These are phyloP conservation scores for Trebouxiophyceae sp. DNA, from an alignment of 163 green algal species.

Conservation along the genomic window DNA sequence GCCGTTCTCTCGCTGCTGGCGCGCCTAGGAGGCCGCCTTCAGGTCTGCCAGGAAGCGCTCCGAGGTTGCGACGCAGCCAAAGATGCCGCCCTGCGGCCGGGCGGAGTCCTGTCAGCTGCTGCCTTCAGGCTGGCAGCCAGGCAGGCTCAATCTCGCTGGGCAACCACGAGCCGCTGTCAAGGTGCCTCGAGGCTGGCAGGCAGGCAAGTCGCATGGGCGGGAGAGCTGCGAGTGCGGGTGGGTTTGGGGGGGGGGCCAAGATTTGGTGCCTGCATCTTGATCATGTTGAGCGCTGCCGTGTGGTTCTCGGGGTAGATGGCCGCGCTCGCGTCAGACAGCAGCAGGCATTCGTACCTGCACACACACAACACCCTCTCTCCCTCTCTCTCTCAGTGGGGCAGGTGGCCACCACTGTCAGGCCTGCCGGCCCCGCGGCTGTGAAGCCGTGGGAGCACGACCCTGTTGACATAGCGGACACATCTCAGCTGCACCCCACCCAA, in stretches of 20 bases:
- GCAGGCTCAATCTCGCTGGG: not conserved
- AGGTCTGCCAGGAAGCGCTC: not conserved
- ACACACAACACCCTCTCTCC: not conserved
- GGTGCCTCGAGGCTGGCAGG: not conserved
- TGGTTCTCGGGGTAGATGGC: constrained; percentile 54
- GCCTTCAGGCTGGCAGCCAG: not conserved
- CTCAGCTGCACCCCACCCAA: too few species aligned
- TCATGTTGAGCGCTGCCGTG: constrained; percentile 46
- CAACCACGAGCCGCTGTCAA: not conserved
- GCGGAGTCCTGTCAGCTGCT: not conserved
- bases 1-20: too few species aligned
- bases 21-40: not conserved
- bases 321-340: constrained; percentile 52
- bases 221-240: too few species aligned
- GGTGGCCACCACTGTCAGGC: not conserved
- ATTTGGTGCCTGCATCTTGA: constrained; percentile 46
- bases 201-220: not conserved
- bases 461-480: too few species aligned
- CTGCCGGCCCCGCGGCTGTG: too few species aligned
- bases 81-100: constrained; percentile 36
- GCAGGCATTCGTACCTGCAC: constrained; percentile 54
- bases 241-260: too few species aligned
- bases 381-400: not conserved
- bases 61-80: constrained; percentile 31
- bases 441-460: too few species aligned